These are phyloP conservation scores for Sclerotinia spermophila DNA, from an alignment of 2,329 filamentous ascomycete genomes.

Conservation along the genomic window DNA sequence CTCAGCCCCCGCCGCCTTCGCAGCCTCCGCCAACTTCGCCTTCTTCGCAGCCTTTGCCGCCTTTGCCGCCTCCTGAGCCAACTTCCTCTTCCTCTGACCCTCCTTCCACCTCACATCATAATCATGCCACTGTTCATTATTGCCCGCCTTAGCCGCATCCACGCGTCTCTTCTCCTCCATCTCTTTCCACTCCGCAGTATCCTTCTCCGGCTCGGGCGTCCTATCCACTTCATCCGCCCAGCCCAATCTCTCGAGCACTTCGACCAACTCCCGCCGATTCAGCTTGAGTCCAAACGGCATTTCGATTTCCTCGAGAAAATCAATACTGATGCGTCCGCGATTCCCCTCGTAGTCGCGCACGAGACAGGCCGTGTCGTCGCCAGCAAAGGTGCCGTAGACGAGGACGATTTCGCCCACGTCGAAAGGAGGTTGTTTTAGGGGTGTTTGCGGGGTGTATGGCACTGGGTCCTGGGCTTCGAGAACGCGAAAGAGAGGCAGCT, in stretches of 20 bases:
- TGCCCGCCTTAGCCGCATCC: not conserved
- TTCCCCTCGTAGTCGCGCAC: constrained; percentile 15
- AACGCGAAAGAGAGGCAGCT: not conserved
- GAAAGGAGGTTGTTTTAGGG: not conserved
- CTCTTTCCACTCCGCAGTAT: not conserved
- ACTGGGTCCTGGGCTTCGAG: not conserved
- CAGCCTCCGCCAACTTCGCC: too few species aligned
- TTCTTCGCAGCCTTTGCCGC: not conserved
- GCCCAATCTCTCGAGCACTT: not conserved
- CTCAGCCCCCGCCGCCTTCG: not conserved
- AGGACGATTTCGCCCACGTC: not conserved
- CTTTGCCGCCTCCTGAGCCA: not conserved
- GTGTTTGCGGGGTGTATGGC: not conserved
- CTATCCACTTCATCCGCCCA: constrained; percentile 8
- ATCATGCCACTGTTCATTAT: not conserved
- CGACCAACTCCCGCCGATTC: not conserved
- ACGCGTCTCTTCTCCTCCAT: not conserved
- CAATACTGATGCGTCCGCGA: not conserved
- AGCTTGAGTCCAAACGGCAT: constrained; percentile 12
- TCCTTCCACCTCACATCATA: not conserved
- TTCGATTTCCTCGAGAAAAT: not conserved
- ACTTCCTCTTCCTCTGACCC: not conserved
- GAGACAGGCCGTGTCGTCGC: not conserved
- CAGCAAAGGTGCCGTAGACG: not conserved
- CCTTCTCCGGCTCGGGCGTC: not conserved